These are phyloP conservation scores for Aphelidium insulamus DNA, from an alignment of 371 early-diverging fungal genomes.

Conservation along the genomic window DNA sequence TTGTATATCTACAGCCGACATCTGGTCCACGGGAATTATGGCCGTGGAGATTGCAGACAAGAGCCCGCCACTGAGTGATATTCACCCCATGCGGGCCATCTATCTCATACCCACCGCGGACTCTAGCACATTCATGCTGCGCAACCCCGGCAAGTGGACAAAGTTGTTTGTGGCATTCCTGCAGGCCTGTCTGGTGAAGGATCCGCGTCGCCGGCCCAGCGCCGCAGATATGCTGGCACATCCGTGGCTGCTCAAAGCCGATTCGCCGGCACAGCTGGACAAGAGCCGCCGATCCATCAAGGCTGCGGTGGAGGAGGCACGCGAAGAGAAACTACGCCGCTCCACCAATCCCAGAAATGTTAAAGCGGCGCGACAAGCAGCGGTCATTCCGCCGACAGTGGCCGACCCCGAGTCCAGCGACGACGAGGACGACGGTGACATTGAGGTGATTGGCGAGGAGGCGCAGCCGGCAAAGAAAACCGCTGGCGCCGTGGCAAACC, in stretches of 20 bases:
- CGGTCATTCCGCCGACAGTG: no score
- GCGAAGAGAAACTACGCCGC: no score
- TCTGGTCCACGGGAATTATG: conserved; percentile 35
- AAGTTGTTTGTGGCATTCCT: conserved; percentile 24
- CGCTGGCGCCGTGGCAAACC: no score
- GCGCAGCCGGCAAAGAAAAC: no score
- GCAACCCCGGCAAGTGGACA: conserved; percentile 29
- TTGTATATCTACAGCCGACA: no score
- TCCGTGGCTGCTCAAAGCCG: conserved; percentile 19
- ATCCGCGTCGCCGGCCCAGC: conserved; percentile 17
- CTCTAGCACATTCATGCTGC: conserved; percentile 9
- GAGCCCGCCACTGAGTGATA: conserved; percentile 28
- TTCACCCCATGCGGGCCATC: conserved; percentile 31
- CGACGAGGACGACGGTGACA: background rate
- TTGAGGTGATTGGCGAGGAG: no score
- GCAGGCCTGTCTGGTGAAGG: conserved; percentile 16
- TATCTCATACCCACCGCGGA: conserved; percentile 22
- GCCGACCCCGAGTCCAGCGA: background rate
- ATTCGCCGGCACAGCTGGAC: no score
- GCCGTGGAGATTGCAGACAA: conserved; percentile 34
- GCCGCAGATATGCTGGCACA: conserved; percentile 20
- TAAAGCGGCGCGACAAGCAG: no score
- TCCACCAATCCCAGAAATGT: no score
- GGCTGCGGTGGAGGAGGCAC: no score
- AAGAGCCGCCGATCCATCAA: no score